A percentile compares a stretch with the other conserved stretches of the same genome.
Evolutionary conservation across 2,329 filamentous ascomycete genomes (phyloP).

Genomic region (Fusarium chaquense): DNA sequence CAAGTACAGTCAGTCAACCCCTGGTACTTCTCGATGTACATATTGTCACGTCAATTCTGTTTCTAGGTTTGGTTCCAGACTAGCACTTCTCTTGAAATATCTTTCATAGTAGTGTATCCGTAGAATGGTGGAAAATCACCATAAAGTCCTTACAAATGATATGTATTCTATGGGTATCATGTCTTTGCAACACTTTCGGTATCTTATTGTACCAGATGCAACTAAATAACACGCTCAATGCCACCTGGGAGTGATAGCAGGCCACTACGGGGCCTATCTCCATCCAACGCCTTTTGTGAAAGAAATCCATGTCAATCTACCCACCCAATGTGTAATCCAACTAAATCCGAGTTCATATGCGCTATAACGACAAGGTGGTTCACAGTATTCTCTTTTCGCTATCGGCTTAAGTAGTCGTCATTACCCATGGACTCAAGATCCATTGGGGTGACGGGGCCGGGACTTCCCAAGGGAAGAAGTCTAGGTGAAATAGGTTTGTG

Average conservation of each 20-base stretch:
- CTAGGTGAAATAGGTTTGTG: slow-evolving; percentile 64
- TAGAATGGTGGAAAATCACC: neutral
- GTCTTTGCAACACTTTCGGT: slow-evolving; percentile 29
- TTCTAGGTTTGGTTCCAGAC: neutral
- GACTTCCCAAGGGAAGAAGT: slow-evolving; percentile 66
- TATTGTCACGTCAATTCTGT: neutral
- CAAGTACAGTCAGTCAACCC: no score
- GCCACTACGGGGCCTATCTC: slow-evolving; percentile 15
- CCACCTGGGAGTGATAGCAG: slow-evolving; percentile 13
- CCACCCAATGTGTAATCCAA: neutral
- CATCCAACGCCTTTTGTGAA: slow-evolving; percentile 33
- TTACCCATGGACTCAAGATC: slow-evolving; percentile 60
- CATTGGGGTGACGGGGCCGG: slow-evolving; percentile 72
- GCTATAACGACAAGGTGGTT: neutral
- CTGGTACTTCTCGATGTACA: neutral
- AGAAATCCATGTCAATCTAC: neutral
- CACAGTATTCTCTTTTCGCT: no score
- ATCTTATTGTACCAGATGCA: slow-evolving; percentile 30
- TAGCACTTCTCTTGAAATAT: neutral
- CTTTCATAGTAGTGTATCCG: neutral
- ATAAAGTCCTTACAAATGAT: slow-evolving; percentile 11
- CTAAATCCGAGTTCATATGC: slow-evolving; percentile 11
- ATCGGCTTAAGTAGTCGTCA: slow-evolving; percentile 53
- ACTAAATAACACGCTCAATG: slow-evolving; percentile 39
- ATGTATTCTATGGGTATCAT: slow-evolving; percentile 45